A percentile compares a stretch with the other conserved stretches of the same genome.
Conservation (phyloP, 352 stramenopile species). For the Thraustochytrium striatum region DNA sequence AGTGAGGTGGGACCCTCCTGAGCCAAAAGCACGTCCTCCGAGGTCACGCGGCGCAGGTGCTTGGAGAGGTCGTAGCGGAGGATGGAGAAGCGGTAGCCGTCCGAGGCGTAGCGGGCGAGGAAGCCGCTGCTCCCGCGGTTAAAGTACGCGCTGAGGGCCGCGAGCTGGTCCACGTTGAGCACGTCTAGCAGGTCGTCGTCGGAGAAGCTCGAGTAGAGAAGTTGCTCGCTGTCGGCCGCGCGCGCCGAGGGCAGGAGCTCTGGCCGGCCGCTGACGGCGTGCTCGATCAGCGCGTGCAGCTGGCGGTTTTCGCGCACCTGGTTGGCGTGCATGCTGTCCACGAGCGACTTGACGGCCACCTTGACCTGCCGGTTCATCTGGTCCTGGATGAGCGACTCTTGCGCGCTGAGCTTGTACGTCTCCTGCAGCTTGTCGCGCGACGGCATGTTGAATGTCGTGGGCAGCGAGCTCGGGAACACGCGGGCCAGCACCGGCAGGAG, state of each 20-base stretch:
- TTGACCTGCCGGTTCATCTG: slow-evolving; percentile 23
- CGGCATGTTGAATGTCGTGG: slow-evolving; percentile 41
- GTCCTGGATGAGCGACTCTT: background rate
- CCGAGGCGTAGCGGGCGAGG: background rate
- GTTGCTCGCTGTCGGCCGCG: background rate
- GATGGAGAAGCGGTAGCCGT: slow-evolving; percentile 30
- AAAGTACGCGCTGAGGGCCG: slow-evolving; percentile 12
- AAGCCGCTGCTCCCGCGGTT: background rate
- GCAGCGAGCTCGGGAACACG: slow-evolving; percentile 18
- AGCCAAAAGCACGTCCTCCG: slow-evolving; percentile 19
- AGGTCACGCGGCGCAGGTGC: background rate
- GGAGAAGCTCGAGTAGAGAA: slow-evolving; percentile 10
- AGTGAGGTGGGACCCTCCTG: background rate
- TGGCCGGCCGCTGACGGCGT: background rate
- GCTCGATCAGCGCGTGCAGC: background rate
- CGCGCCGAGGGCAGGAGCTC: background rate
- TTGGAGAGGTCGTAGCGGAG: slow-evolving; percentile 29
- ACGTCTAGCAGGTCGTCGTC: slow-evolving; percentile 38
- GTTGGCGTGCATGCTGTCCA: slow-evolving; percentile 17
- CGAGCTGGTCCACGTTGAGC: slow-evolving; percentile 21
- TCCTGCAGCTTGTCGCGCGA: slow-evolving; percentile 1
- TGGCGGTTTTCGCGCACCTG: background rate
- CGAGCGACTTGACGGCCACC: slow-evolving; percentile 1
- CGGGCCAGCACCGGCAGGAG: slow-evolving; percentile 19
- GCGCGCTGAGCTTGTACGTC: background rate